Conservation (phyloP, 2,329 filamentous ascomycete species). For the Magnaporthiopsis incrustans region DNA sequence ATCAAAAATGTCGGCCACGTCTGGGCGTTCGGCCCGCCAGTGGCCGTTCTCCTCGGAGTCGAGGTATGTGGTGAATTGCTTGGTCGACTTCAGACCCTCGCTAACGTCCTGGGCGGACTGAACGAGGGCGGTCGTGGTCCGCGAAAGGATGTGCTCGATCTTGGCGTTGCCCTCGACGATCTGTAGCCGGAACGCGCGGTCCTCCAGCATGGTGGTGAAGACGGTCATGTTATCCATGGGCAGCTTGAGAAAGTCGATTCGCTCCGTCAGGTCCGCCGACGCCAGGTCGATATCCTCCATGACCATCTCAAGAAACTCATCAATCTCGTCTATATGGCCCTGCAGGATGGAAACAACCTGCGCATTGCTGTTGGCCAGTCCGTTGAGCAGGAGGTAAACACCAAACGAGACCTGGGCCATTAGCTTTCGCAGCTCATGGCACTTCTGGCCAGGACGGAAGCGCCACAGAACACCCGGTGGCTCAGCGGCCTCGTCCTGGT, state of each 20-base stretch:
- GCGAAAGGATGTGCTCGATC: constrained; percentile 81
- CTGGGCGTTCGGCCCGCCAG: constrained; percentile 53
- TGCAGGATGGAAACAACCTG: constrained; percentile 87
- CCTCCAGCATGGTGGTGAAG: constrained; percentile 83
- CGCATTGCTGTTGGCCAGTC: constrained; percentile 78
- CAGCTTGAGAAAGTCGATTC: constrained; percentile 71
- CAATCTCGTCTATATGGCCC: constrained; percentile 86
- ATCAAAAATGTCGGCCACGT: constrained; percentile 64
- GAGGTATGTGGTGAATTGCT: constrained; percentile 71
- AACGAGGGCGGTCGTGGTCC: constrained; percentile 67
- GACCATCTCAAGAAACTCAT: constrained; percentile 79
- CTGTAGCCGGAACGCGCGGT: constrained; percentile 71
- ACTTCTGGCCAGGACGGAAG: constrained; percentile 63
- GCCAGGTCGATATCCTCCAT: constrained; percentile 79
- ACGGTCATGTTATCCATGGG: constrained; percentile 75
- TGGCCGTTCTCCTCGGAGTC: constrained; percentile 53
- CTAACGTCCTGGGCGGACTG: constrained; percentile 72
- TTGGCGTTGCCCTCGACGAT: constrained; percentile 83
- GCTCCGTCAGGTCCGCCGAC: constrained; percentile 67
- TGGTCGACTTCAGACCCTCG: constrained; percentile 68
- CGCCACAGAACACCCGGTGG: constrained; percentile 71
- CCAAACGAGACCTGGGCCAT: constrained; percentile 91
- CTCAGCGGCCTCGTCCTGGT: constrained; percentile 58
- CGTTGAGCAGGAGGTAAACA: constrained; percentile 76
- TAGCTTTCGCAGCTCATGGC: constrained; percentile 85